Conservation (phyloP, 2,329 filamentous ascomycete species). For the Aspergillus pseudoglaucus region DNA sequence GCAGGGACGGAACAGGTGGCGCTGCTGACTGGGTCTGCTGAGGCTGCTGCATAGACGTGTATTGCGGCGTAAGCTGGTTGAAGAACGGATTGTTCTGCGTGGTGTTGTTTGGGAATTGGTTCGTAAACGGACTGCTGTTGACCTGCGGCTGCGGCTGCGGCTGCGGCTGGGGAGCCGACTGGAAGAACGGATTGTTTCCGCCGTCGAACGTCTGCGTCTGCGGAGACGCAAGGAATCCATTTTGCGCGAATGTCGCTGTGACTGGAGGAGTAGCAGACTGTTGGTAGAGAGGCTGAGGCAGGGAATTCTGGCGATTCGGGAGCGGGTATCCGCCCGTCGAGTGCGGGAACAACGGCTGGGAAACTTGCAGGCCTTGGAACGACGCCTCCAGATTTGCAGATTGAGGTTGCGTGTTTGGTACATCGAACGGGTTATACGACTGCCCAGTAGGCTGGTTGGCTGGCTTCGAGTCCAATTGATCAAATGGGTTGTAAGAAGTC, state of each 20-base stretch:
- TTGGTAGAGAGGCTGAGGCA: conserved; percentile 35
- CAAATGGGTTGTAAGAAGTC: conserved; percentile 61
- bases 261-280: conserved; percentile 40
- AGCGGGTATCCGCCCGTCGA: conserved; percentile 57
- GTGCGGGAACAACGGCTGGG: conserved; percentile 66
- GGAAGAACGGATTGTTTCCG: conserved; percentile 41
- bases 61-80: conserved; percentile 20
- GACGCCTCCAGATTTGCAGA: conserved; percentile 54
- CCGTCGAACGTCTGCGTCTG: conserved; percentile 29
- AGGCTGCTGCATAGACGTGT: conserved; percentile 11
- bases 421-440: conserved; percentile 65
- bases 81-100: conserved; percentile 34
- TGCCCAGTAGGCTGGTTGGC: conserved; percentile 23
- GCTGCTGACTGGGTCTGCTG: conserved; percentile 13
- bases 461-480: conserved; percentile 42
- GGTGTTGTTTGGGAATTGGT: conserved; percentile 14
- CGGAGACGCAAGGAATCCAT: conserved; percentile 27
- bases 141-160: conserved; percentile 21
- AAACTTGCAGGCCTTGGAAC: conserved; percentile 69
- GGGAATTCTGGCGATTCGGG: conserved; percentile 34
- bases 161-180: conserved; percentile 13
- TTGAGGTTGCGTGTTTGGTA: conserved; percentile 25
- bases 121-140: conserved; percentile 14
- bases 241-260: conserved; percentile 29
- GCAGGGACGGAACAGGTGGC: conserved; percentile 5